Conservation (phyloP, 78 protist species). For the Pelomyxa schiedti region DNA sequence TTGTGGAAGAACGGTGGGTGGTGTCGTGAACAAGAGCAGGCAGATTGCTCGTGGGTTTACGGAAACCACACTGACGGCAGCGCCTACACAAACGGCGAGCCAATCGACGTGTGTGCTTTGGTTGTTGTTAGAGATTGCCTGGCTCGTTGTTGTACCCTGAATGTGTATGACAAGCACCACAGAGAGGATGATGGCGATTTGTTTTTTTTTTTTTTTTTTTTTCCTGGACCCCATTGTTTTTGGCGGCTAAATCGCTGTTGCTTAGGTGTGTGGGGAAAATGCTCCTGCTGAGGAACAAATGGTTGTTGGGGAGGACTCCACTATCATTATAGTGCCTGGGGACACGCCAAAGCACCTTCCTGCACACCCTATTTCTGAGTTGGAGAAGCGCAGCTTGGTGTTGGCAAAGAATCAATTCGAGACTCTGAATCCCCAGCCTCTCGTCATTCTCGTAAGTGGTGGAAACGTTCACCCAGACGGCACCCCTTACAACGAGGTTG, state of each 20-base stretch:
- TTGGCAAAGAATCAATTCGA: neutral
- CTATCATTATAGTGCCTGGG: neutral
- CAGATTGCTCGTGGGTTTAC: neutral
- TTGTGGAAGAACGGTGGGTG: too few species aligned
- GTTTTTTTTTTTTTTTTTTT: neutral
- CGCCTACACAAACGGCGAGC: neutral
- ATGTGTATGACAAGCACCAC: too few species aligned
- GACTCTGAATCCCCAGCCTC: neutral
- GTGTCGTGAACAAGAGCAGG: too few species aligned
- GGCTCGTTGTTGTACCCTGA: too few species aligned
- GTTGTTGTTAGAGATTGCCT: too few species aligned
- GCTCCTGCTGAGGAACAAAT: neutral
- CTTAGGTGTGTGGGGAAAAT: too few species aligned
- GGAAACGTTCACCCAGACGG: neutral
- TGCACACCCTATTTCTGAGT: neutral
- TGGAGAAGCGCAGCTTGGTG: neutral
- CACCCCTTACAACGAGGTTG: neutral
- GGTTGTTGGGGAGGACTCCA: neutral
- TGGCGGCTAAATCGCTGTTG: too few species aligned
- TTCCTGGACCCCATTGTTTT: neutral
- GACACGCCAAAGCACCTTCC: neutral
- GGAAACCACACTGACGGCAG: neutral
- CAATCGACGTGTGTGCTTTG: neutral
- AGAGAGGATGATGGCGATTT: neutral
- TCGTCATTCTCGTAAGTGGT: neutral